Conservation (phyloP, 2,329 filamentous ascomycete genomes). For the Fusarium caatingaense region DNA sequence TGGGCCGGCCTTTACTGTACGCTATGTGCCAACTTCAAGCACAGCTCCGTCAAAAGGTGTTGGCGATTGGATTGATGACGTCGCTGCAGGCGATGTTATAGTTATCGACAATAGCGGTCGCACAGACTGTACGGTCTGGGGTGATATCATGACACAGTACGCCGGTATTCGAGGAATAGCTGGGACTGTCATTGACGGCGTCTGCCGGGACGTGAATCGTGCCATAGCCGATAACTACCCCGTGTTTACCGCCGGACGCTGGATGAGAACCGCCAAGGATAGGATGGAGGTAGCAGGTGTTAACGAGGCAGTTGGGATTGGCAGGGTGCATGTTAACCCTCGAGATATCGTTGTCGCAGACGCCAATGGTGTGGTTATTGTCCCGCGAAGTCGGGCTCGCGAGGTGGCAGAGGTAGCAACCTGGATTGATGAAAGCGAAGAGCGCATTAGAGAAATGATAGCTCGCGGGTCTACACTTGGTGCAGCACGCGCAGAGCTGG, state of each 20-base stretch:
- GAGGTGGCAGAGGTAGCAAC: not conserved
- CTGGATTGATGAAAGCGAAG: not conserved
- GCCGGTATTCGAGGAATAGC: conserved; percentile 40
- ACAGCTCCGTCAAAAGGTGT: not conserved
- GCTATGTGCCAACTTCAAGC: conserved; percentile 1
- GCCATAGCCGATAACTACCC: conserved; percentile 7
- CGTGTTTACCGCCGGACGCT: conserved; percentile 2
- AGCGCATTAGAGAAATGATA: conserved; percentile 4
- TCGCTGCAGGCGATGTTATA: conserved; percentile 41
- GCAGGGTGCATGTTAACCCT: not conserved
- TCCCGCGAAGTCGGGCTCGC: not conserved
- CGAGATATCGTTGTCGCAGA: conserved; percentile 7
- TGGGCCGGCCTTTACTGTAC: conserved; percentile 2
- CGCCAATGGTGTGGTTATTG: conserved; percentile 7
- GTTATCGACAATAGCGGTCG: conserved; percentile 51
- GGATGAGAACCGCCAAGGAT: conserved; percentile 7
- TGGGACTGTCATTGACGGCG: conserved; percentile 5
- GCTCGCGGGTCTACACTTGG: not conserved
- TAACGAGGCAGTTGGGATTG: not conserved
- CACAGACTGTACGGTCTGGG: conserved; percentile 52
- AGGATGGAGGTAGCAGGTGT: not conserved
- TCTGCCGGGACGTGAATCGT: conserved; percentile 5
- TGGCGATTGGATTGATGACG: conserved; percentile 7
- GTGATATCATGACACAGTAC: conserved; percentile 53
- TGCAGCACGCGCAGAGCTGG: not conserved